Percentiles rank a stretch among this genome's conserved stretches.
phyloP scores from a whole-genome alignment of 2,329 filamentous ascomycete species.

The Fusarium metavorans region DNA sequence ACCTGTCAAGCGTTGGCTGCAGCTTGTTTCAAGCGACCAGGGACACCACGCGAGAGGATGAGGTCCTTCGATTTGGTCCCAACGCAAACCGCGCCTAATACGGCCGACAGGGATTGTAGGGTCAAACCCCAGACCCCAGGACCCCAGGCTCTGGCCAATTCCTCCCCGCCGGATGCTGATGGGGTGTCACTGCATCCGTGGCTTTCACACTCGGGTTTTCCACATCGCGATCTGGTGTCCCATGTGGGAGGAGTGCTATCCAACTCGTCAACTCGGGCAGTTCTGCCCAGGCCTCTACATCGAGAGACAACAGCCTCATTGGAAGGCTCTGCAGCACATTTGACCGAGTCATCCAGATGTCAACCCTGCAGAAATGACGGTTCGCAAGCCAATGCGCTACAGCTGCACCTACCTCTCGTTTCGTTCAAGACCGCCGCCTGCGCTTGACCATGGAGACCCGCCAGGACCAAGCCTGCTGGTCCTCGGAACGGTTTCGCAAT shows the following conservation, averaged over 20 bases:
- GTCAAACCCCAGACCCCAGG: conserved; percentile 22
- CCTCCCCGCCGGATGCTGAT: conserved; percentile 23
- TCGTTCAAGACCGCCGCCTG: conserved; percentile 22
- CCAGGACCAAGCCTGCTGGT: conserved; percentile 27
- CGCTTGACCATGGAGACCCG: conserved; percentile 26
- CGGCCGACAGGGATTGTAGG: conserved; percentile 22
- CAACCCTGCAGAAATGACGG: conserved; percentile 24
- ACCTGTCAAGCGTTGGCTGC: conserved; percentile 15
- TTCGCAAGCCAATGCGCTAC: conserved; percentile 31
- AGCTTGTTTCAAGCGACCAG: conserved; percentile 10
- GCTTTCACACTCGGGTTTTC: background rate
- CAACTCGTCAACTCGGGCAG: background rate
- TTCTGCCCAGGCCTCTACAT: background rate
- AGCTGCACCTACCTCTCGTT: conserved; percentile 33
- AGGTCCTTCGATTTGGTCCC: conserved; percentile 19
- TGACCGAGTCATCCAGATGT: conserved; percentile 5
- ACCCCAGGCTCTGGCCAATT: conserved; percentile 22
- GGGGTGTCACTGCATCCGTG: conserved; percentile 23
- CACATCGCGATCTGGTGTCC: conserved; percentile 22
- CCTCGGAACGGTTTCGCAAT: conserved; percentile 16
- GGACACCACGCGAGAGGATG: conserved; percentile 27
- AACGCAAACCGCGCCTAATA: conserved; percentile 13
- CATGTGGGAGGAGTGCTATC: background rate
- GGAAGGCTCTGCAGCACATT: conserved; percentile 1
- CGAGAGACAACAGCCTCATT: background rate